Evolutionary conservation across 495 filamentous ascomycete genomes (phyloP).

Genomic region (Podospora fimiseda): DNA sequence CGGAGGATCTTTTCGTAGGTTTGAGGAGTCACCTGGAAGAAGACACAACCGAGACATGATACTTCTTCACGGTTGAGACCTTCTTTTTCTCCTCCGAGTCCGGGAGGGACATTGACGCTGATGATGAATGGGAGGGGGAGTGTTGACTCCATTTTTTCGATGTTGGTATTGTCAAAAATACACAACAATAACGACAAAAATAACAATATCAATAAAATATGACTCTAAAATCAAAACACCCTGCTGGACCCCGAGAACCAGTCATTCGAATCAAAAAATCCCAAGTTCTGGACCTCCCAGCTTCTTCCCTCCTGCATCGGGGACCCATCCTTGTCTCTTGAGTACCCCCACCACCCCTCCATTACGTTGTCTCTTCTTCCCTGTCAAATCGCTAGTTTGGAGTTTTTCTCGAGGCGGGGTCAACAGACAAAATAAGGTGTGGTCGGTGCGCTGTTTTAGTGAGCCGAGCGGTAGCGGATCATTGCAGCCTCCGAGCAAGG

Average conservation of each 20-base stretch:
- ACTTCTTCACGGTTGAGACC: conserved; percentile 64
- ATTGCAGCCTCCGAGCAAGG: conserved; percentile 13
- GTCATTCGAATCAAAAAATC: neutral
- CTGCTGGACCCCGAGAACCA: neutral
- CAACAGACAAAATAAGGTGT: conserved; percentile 19
- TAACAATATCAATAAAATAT: no score
- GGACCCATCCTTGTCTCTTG: neutral
- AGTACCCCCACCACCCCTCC: neutral
- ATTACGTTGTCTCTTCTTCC: conserved; percentile 2
- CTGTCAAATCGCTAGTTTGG: neutral
- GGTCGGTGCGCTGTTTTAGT: conserved; percentile 20
- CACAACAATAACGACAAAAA: no score
- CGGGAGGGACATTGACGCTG: conserved; percentile 49
- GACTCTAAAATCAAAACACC: neutral
- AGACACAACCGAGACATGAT: conserved; percentile 70
- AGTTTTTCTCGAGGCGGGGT: conserved; percentile 1
- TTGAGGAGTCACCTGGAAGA: conserved; percentile 55
- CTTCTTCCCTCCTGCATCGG: conserved; percentile 4
- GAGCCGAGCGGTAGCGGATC: conserved; percentile 12
- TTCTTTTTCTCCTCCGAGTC: conserved; percentile 38
- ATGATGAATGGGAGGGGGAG: conserved; percentile 53
- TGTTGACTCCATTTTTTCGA: conserved; percentile 44
- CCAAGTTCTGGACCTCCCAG: neutral
- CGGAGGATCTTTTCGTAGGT: conserved; percentile 52
- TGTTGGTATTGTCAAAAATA: no score